phyloP scores from a whole-genome alignment of 768 basidiomycete genomes.

The Termitomyces sp. region DNA sequence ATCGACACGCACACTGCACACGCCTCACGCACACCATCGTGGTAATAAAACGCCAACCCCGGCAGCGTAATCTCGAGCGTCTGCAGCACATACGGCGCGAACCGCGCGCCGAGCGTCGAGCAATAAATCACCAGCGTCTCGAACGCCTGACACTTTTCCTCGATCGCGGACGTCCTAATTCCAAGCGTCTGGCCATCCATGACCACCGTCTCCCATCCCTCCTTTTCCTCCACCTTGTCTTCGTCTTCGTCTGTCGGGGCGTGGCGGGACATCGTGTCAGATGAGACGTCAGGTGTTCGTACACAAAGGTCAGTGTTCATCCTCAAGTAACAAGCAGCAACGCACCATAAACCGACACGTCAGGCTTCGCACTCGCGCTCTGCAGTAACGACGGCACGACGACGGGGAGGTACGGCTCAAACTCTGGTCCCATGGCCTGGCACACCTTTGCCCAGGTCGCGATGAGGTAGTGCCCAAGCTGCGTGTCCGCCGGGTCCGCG shows the following conservation, averaged over 20 bases:
- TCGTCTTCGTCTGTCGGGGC: neutral
- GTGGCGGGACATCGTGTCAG: neutral
- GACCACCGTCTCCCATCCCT: neutral
- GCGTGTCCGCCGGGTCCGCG: conserved; percentile 65
- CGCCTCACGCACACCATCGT: conserved; percentile 81
- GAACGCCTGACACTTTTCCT: neutral
- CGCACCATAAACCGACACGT: conserved; percentile 69
- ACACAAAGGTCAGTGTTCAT: too few relatives aligned
- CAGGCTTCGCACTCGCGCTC: conserved; percentile 76
- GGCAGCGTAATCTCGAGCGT: conserved; percentile 70
- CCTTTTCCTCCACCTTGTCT: neutral
- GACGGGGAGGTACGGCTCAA: conserved; percentile 79
- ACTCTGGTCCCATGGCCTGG: conserved; percentile 79
- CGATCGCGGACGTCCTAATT: neutral
- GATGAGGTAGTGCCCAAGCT: conserved; percentile 71
- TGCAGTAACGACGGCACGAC: conserved; percentile 79
- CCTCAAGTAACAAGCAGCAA: neutral
- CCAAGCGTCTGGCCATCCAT: neutral
- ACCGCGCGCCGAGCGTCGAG: neutral
- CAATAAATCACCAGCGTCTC: neutral
- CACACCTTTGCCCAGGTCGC: conserved; percentile 89
- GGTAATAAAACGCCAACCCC: conserved; percentile 70
- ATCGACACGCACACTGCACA: conserved; percentile 56
- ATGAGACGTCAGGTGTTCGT: too few relatives aligned
- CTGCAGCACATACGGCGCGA: conserved; percentile 40